Evolutionary conservation across 306 rosid species (phyloP), one percentile per base, ranked within the genome.

Genomic region (Prosopis cineraria): DNA sequence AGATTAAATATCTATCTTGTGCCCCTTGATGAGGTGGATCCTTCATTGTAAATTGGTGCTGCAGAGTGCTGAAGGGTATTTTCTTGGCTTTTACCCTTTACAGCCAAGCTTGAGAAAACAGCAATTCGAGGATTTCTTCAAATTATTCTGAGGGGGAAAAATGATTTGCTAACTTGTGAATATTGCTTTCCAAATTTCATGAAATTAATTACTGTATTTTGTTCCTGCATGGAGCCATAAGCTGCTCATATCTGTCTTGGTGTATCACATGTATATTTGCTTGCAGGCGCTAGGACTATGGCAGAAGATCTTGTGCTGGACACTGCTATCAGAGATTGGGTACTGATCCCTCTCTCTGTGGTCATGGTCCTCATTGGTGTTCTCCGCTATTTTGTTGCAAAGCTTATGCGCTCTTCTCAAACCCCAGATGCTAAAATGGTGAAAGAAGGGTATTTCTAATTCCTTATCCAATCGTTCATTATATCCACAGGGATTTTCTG

Each of bases 281-380:
- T 10, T 56, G 62, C 48, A 30, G 68, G 29, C 41, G 77, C 36
- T 78, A 55, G 78, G 82, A 55, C 72, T 71, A 95, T 95, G 99
- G 98, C 99, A 73, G 99, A 89, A 87, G 99, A 95, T 89, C 93
- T 95, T 60, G 98, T 95, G 48, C 93, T 95, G 20, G 98, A 95
- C 72, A 93, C 99, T 24, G 97, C 99, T 45, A 95, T 95, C 90
- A 93, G 98, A 91, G 96, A 95, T 44, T 95, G 99, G 99, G 99
- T 95, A 6, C 83, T 95, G 63, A 95, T 95, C 87, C 99, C 99
- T 68, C 97, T 95, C 73, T 95, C 99, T 14, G 94, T 93, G 59
- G 99, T 95, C 66, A 95, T 95, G 99, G 99, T 95, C 43, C 99
- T 95, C 41, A 95, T 95, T 53, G 99, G 99, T 3, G 92, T 95